Conservation (phyloP, 192 early-diverging fungal species). For the Gonapodya prolifera region DNA sequence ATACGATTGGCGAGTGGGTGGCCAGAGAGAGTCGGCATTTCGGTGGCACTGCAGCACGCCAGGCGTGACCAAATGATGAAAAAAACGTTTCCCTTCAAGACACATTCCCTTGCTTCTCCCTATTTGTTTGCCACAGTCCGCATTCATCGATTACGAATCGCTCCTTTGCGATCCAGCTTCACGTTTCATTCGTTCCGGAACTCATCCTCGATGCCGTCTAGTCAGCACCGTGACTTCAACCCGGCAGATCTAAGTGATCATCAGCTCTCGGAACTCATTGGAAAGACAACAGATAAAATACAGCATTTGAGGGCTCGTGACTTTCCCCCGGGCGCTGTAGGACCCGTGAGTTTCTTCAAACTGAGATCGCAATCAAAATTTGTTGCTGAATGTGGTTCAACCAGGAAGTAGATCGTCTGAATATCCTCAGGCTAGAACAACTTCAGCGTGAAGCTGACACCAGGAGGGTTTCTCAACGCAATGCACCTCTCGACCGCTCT, state of each 20-base stretch:
- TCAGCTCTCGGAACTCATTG: neutral
- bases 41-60: too few species aligned
- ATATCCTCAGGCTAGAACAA: neutral
- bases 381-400: too few species aligned
- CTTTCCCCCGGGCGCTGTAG: neutral
- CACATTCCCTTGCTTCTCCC: too few species aligned
- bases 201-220: neutral
- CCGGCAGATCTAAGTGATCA: neutral
- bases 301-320: neutral
- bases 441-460: neutral
- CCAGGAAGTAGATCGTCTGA: neutral
- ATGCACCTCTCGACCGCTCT: conserved; percentile 41
- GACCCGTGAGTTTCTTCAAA: neutral
- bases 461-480: neutral
- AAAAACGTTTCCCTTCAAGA: too few species aligned
- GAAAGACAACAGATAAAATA: neutral
- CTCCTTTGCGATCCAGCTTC: too few species aligned
- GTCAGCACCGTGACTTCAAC: neutral
- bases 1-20: too few species aligned
- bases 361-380: too few species aligned
- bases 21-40: too few species aligned
- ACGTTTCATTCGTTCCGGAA: neutral
- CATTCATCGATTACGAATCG: too few species aligned
- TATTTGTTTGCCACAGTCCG: too few species aligned
- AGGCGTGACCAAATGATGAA: too few species aligned